Percentiles rank a stretch among this genome's conserved stretches.
These are phyloP conservation scores for Domatiomyces globalis DNA, from an alignment of 2,329 filamentous ascomycete genomes.

Conservation along the genomic window DNA sequence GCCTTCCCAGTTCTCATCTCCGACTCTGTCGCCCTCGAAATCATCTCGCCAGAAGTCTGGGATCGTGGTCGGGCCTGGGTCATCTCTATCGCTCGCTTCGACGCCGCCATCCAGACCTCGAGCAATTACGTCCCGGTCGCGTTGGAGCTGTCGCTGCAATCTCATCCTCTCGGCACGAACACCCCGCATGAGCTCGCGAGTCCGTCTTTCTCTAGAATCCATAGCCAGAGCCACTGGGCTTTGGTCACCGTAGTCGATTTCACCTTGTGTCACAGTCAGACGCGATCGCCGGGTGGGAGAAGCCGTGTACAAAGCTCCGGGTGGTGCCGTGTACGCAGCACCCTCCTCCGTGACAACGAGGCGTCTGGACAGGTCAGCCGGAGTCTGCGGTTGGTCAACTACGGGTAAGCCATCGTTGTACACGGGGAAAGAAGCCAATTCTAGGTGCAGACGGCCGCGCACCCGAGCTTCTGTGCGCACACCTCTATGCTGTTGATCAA, in stretches of 20 bases:
- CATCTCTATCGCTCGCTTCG: conserved; percentile 1
- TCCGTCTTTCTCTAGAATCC: conserved; percentile 10
- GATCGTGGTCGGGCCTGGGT: background rate
- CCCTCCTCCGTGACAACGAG: conserved; percentile 10
- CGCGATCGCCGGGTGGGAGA: background rate
- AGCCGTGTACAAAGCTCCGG: conserved; percentile 8
- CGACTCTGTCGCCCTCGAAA: conserved; percentile 15
- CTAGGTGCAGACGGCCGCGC: conserved; percentile 9
- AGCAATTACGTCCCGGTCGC: background rate
- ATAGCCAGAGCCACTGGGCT: conserved; percentile 13
- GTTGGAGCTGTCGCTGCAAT: background rate
- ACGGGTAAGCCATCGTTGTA: conserved; percentile 16
- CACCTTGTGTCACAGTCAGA: conserved; percentile 3
- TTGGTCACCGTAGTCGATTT: conserved; percentile 5
- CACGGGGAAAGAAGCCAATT: conserved; percentile 13
- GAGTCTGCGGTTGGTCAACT: conserved; percentile 15
- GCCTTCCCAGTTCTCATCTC: conserved; percentile 16
- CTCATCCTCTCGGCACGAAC: background rate
- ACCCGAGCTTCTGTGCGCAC: conserved; percentile 7
- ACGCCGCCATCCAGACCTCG: conserved; percentile 1
- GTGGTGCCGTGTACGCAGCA: conserved; percentile 16
- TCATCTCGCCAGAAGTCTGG: conserved; percentile 13
- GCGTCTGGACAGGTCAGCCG: conserved; percentile 12
- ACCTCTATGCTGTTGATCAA: background rate
- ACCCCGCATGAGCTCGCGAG: conserved; percentile 8